Evolutionary conservation across 2,329 filamentous ascomycete species (phyloP), one percentile per base, ranked within the genome.

Genomic region (Fusarium compactum): DNA sequence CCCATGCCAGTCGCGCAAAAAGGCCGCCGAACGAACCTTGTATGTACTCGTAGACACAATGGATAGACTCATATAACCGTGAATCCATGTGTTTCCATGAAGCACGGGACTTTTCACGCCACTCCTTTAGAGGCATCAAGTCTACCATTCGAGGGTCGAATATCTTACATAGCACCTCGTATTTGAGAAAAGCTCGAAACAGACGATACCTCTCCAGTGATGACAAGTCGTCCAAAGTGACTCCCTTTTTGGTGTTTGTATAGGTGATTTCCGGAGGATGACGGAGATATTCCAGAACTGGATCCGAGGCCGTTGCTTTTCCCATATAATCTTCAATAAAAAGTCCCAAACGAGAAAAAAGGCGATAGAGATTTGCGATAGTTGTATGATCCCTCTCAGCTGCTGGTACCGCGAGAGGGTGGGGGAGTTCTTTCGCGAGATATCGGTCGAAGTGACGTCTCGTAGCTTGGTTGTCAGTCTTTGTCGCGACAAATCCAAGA

Each of bases 261-360:
- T 32, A 59, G 29, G 7, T 24, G n/a, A 45, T 5, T 12, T n/a
- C 8, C 30, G 65, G 24, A 68, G 69, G 30, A 43, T 58, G 18
- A 61, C 47, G 12, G 16, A 34, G 32, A 3, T 65, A 72, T 5
- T 45, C 51, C 24, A 41, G n/a, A 3, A 66, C 46, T 5, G 58
- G 59, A 18, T 43, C 44, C 2, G 38, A 8, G 3, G 69, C 41
- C 4, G 54, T 63, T 16, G 62, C 69, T n/a, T 72, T 68, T 8
- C 57, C 60, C 16, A 72, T 29, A 24, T 65, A 72, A 32, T 72
- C 69, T 30, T 70, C 69, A 1, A 68, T 45, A 8, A 72, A 68
- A 2, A 62, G 20, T 4, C 47, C n/a, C 4, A 72, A 15, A 1
- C 57, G 52, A 5, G 53, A 46, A 8, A 68, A 55, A 2, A 68